Base-by-base conservation (phyloP, 2,329 filamentous ascomycete genomes). In the Monosporascus cannonballus region DNA sequence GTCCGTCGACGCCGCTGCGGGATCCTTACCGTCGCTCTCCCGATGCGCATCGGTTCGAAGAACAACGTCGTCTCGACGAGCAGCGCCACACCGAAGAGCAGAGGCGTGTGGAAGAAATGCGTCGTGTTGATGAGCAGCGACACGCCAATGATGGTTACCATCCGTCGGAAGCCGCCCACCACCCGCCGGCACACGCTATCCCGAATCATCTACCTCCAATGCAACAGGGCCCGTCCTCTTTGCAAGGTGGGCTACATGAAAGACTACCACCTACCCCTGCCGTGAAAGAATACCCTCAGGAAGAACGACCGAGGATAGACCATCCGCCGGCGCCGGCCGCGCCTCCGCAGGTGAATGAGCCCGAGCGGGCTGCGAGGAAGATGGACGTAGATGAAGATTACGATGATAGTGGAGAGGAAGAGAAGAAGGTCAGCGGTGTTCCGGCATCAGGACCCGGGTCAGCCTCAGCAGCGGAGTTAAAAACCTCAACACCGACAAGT, bases 361-460 rank as follows among this genome's bases (percentile, higher is more conserved):
- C 91, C 9, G 84, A 88, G 69, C 76, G 84, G 50, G 91, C 94
- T 36, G 90, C 91, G 20, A 81, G 94, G 22, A 96, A 96, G 71
- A 95, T 99, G 84, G 93, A 97, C 6, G 89, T 97, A 20, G 92
- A 99, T 61, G 94, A 99, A 69, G 89, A 97, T 68, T 97, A 99
- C 64, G 93, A 97, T 68, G 93, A 97, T 64, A 93, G 92, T 53
- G 90, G 84, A 4, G 92, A 96, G 59, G 93, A 96, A 54, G 87
- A 94, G 53, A 86, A 86, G 73, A 86, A 86, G 67, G 67, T 69
- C 1, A 68, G 64, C 3, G 61, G 64, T 8, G 77, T 72, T 1
- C 72, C 79, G 15, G 67, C 71, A 8, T 73, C 76, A 9, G 69
- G 69, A 17, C 62, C 69, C 11, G 60, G 64, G 7, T 76, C 79